Conservation (phyloP, 306 rosid genomes). For the Psophocarpus tetragonolobus region DNA sequence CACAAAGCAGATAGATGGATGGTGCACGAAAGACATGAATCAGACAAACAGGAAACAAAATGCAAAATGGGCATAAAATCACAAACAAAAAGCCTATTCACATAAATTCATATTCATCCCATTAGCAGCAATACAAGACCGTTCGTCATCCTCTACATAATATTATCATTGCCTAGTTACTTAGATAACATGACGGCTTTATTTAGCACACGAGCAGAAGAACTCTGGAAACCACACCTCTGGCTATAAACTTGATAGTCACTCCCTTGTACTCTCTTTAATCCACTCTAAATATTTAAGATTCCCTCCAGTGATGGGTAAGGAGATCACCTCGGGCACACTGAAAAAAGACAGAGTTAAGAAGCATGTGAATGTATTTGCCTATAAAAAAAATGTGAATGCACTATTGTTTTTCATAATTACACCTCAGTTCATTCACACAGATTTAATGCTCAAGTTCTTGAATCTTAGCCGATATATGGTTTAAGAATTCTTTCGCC, state of each 20-base stretch:
- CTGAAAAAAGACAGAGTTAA: conserved; percentile 49
- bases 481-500: conserved; percentile 11
- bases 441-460: neutral
- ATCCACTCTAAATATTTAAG: conserved; percentile 80
- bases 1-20: neutral
- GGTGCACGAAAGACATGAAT: neutral
- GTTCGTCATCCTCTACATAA: conserved; percentile 1
- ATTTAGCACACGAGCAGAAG: conserved; percentile 22
- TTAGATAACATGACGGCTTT: conserved; percentile 25
- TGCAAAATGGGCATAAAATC: neutral
- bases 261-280: conserved; percentile 86
- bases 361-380: neutral
- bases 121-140: neutral
- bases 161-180: conserved; percentile 23
- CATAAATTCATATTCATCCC: conserved; percentile 9
- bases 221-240: conserved; percentile 17
- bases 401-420: neutral
- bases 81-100: conserved; percentile 15
- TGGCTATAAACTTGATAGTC: conserved; percentile 38
- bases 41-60: neutral
- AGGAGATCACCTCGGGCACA: conserved; percentile 91
- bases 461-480: neutral
- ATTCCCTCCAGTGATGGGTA: conserved; percentile 86
- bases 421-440: conserved; percentile 12
- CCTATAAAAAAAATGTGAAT: conserved; percentile 12